A percentile compares a stretch with the other conserved stretches of the same genome.
These are phyloP conservation scores for Aspergillus aculeatus DNA, from an alignment of 2,329 filamentous ascomycete species.

Conservation along the genomic window DNA sequence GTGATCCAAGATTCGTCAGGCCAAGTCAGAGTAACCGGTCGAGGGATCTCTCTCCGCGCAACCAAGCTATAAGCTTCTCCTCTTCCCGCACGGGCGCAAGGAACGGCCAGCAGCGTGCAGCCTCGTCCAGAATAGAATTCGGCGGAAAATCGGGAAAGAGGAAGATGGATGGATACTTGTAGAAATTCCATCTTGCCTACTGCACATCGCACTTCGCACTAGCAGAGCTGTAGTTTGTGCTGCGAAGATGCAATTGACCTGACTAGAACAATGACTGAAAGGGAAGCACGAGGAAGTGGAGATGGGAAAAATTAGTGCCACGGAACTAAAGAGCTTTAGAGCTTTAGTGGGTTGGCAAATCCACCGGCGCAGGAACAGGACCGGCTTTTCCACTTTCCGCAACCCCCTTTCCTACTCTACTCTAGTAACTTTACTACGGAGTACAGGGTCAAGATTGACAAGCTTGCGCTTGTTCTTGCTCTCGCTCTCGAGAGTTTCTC, in stretches of 20 bases:
- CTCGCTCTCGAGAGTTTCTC: no score
- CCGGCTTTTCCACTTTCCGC: conserved; percentile 13
- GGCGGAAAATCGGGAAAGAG: background rate
- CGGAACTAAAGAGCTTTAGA: background rate
- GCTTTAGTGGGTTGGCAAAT: background rate
- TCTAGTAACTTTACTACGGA: conserved; percentile 3
- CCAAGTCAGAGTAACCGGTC: background rate
- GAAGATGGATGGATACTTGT: background rate
- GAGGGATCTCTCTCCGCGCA: background rate
- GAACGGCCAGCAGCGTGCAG: conserved; percentile 1
- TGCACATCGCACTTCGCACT: background rate
- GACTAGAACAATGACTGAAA: background rate
- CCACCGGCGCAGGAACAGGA: conserved; percentile 20
- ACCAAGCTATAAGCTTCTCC: background rate
- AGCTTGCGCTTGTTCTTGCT: no score
- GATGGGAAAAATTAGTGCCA: background rate
- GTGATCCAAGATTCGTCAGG: background rate
- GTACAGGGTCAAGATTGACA: conserved; percentile 19
- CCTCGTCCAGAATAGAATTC: background rate
- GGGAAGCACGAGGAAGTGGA: background rate
- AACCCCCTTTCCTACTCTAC: conserved; percentile 15
- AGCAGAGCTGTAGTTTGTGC: background rate
- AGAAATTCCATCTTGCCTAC: background rate
- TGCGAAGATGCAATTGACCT: background rate
- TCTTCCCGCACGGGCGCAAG: conserved; percentile 16